A percentile compares a stretch with the other conserved stretches of the same genome.
phyloP scores from a whole-genome alignment of 2,329 filamentous ascomycete species.

The Aspergillus novofumigatus region DNA sequence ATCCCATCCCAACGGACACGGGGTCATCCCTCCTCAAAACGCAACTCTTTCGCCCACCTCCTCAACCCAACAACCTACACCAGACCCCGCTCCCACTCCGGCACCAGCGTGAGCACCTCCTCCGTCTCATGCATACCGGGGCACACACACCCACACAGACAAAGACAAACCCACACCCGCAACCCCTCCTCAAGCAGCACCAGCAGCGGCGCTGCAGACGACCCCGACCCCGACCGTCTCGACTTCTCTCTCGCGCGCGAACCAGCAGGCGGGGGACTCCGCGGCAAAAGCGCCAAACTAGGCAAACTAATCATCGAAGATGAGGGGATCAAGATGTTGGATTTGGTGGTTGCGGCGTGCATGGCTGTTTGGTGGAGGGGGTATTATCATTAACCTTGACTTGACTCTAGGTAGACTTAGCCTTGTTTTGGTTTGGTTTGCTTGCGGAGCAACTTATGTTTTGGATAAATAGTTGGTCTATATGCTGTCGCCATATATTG shows the following conservation, averaged over 20 bases:
- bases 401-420: neutral
- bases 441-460: neutral
- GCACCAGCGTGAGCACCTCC: slow-evolving; percentile 12
- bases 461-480: neutral
- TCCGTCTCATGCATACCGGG: slow-evolving; percentile 8
- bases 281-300: slow-evolving; percentile 83
- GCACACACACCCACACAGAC: slow-evolving; percentile 12
- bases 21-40: slow-evolving; percentile 20
- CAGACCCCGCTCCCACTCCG: slow-evolving; percentile 25
- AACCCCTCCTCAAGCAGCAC: slow-evolving; percentile 28
- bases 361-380: slow-evolving; percentile 91
- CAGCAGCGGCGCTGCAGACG: slow-evolving; percentile 20
- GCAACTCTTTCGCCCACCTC: slow-evolving; percentile 26
- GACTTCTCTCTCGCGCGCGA: slow-evolving; percentile 77
- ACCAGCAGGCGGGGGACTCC: slow-evolving; percentile 77
- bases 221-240: slow-evolving; percentile 43
- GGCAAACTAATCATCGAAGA: slow-evolving; percentile 88
- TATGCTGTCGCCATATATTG: neutral
- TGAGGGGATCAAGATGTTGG: slow-evolving; percentile 92
- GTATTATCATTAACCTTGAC: slow-evolving; percentile 49
- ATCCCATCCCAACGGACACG: slow-evolving; percentile 1
- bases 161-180: slow-evolving; percentile 23
- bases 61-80: slow-evolving; percentile 28
- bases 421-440: slow-evolving; percentile 6
- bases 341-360: slow-evolving; percentile 85